Evolutionary conservation across 495 filamentous ascomycete species (phyloP), one percentile per base, ranked within the genome.

Genomic region (Friedmanniomyces endolithicus): DNA sequence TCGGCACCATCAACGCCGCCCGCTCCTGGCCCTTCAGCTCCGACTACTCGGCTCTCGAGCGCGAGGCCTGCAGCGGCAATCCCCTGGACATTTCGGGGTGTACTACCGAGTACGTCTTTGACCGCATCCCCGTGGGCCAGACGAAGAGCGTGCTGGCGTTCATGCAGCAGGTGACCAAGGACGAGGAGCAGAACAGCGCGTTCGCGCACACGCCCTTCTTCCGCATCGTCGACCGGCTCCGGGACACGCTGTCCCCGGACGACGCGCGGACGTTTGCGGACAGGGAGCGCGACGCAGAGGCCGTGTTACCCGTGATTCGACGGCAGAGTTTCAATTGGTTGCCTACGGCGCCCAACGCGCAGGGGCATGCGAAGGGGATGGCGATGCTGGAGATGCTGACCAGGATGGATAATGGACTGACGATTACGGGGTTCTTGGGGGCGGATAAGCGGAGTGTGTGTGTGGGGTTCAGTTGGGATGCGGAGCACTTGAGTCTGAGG

Each of bases 301-400:
- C 44, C 44, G 20, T 55, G 3, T 24, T 55, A 16, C 52, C 41
- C 2, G 17, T 55, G 33, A 40, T 55, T 43, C 27, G 52, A 16
- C 41, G 52, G 12, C 52, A 55, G 52, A 55, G 52, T 23, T 55
- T 55, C 52, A 55, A 55, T 25, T 55, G 52, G 52, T 39, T 55
- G 33, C 52, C 52, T 40, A 47, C 41, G 7, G 41, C 52, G 22
- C 52, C 52, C 6, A 55, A 34, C 22, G 35, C 44, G 17, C 20
- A 34, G 44, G 6, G 17, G 6, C 39, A 48, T 29, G 19, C 43
- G 17, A 37, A 40, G 2, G 52, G 43, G 12, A 27, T 55, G 43
- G 37, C 1, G 44, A 19, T 35, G 27, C 29, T 35, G n/a, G 25
- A 55, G 52, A 55, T 55, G 52, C 25, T 55, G 43, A 48, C 52